Base-by-base conservation (phyloP, 257 asterid species). In the Avicennia marina region DNA sequence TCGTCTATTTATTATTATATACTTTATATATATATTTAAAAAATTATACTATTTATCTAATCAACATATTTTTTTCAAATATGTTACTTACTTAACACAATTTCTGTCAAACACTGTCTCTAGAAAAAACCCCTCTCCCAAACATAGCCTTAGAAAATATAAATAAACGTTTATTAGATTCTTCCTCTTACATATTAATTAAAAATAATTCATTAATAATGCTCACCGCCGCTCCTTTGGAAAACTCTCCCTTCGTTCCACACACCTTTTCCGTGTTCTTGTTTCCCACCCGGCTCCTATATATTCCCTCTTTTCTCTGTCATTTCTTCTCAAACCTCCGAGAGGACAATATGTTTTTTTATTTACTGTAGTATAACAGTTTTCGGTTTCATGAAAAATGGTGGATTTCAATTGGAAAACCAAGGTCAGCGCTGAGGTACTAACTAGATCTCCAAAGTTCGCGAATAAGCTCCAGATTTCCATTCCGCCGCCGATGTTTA, bases 391-490 rank as follows among this genome's bases (percentile, higher is more conserved):
- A 36, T 0, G 36, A 31, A 63, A 63, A 72, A 90, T 90, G 98
- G 84, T 90, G 53, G 95, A 90, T 82, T 80, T 82, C 53, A 96
- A 87, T 63, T 81, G 95, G 87, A 87, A 82, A 69, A 77, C 78
- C 0, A 81, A 78, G 56, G 65, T 81, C 46, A 73, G 85, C 18
- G 58, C 94, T 12, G 85, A 82, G 1, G 68, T 82, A 19, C 39
- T 86, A 9, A 81, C 15, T 66, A 87, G 76, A 46, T 87, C 98
- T 0, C 98, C 96, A 0, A 78, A 68, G 46, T 58, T 78, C 7
- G 67, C 90, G 12, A 87, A 68, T 59, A 87, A 83, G 76, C 94
- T 79, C 26, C 85, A 79, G 45, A 70, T 83, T 63, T 78, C 88
- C 4, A 75, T 81, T 24, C 94, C 98, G 10, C 46, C 78, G 39